Conservation (phyloP, 257 asterid genomes). For the Solanum peruvianum region DNA sequence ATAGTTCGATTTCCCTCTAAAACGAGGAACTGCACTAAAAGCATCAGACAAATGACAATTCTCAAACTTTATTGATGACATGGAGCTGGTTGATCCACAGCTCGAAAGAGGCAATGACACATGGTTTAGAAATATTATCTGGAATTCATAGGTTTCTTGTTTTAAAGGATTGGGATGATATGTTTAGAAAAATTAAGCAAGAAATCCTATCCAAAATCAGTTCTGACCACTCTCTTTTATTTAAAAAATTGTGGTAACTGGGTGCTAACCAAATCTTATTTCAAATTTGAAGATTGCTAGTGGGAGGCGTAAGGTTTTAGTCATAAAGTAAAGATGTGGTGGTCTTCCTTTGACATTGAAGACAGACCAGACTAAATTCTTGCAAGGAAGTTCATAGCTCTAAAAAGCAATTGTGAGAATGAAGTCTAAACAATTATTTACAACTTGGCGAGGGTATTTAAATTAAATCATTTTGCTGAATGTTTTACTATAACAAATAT, state of each 20-base stretch:
- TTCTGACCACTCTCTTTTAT: background rate
- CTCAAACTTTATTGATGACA: background rate
- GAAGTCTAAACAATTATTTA: background rate
- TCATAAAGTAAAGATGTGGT: background rate
- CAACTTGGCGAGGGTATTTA: background rate
- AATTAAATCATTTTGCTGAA: background rate
- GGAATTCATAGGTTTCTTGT: background rate
- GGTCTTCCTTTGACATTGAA: background rate
- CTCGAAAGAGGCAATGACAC: background rate
- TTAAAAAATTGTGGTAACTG: background rate
- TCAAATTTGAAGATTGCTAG: background rate
- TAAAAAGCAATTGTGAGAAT: background rate
- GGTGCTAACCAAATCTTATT: background rate
- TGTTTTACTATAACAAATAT: background rate
- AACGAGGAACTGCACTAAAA: background rate
- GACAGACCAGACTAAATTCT: background rate
- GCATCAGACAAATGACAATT: background rate
- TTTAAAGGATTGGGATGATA: background rate
- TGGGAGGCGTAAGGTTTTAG: background rate
- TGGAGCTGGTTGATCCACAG: background rate
- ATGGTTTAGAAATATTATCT: background rate
- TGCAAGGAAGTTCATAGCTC: background rate
- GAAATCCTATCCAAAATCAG: background rate
- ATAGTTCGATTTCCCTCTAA: background rate
- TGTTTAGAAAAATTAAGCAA: background rate